Conservation (phyloP, 306 rosid species). For the Abrus pulchellus region DNA sequence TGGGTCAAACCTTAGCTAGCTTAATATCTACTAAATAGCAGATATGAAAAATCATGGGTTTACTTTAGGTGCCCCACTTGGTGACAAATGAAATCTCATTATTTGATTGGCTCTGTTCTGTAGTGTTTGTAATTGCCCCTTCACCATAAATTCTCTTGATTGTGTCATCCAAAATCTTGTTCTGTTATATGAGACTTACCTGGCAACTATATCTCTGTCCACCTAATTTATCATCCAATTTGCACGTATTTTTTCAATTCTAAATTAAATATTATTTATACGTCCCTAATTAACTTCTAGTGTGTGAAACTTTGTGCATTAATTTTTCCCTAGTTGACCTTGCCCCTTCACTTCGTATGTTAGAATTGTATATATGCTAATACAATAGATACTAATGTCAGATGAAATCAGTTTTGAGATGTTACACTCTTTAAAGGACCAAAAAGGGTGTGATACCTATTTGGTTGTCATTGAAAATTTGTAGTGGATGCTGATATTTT, state of each 20-base stretch:
- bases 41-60: constrained; percentile 12
- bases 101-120: constrained; percentile 13
- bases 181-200: constrained; percentile 15
- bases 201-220: constrained; percentile 27
- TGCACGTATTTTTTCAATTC: background rate
- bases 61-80: background rate
- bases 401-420: background rate
- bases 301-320: background rate
- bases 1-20: background rate
- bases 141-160: background rate
- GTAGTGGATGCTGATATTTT: constrained; percentile 15
- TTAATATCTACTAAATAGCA: constrained; percentile 11
- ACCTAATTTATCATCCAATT: constrained; percentile 30
- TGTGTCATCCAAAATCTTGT: constrained; percentile 20
- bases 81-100: constrained; percentile 13
- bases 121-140: background rate
- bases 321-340: background rate
- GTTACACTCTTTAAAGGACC: background rate
- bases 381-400: background rate
- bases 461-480: background rate
- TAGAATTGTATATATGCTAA: background rate
- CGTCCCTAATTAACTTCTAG: background rate
- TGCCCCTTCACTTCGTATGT: background rate
- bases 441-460: background rate
- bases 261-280: background rate